Evolutionary conservation across 345 rosid species (phyloP).

Genomic region (Cochlearia excelsa): DNA sequence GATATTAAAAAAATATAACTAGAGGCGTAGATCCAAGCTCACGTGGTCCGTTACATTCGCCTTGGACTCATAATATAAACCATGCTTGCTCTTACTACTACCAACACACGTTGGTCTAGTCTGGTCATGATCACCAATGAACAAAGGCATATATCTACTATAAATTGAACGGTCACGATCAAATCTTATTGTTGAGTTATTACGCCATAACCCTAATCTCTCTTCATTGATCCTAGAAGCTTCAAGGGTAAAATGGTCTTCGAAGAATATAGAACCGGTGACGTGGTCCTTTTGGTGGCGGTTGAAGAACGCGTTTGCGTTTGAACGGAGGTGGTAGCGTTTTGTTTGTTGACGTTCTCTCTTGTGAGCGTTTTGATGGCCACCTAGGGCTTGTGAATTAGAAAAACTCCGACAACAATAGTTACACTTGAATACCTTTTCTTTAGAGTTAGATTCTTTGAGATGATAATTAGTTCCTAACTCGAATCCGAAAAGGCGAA

Average conservation of each 20-base stretch:
- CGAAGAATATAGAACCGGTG: conserved; percentile 17
- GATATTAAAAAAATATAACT: conserved; percentile 1
- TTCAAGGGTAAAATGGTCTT: conserved; percentile 17
- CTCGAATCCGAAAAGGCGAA: conserved; percentile 71
- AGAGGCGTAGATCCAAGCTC: conserved; percentile 41
- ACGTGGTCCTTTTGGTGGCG: conserved; percentile 21
- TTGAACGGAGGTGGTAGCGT: conserved; percentile 39
- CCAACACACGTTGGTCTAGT: conserved; percentile 17
- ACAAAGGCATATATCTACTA: conserved; percentile 12
- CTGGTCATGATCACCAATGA: conserved; percentile 15
- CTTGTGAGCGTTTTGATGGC: conserved; percentile 60
- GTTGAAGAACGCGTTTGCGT: conserved; percentile 25
- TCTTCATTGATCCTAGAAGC: conserved; percentile 17
- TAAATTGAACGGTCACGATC: conserved; percentile 16
- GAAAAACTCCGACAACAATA: conserved; percentile 43
- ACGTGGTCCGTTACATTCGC: conserved; percentile 31
- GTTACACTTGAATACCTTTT: conserved; percentile 44
- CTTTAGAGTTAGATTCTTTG: conserved; percentile 25
- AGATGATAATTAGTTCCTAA: conserved; percentile 45
- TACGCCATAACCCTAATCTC: conserved; percentile 33
- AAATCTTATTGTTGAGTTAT: conserved; percentile 15
- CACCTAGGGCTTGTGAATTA: conserved; percentile 55
- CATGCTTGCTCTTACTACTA: conserved; percentile 17
- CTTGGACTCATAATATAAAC: conserved; percentile 23
- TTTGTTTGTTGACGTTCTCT: conserved; percentile 49